Evolutionary conservation across 2,329 filamentous ascomycete species (phyloP).

Genomic region (Fusarium foetens): DNA sequence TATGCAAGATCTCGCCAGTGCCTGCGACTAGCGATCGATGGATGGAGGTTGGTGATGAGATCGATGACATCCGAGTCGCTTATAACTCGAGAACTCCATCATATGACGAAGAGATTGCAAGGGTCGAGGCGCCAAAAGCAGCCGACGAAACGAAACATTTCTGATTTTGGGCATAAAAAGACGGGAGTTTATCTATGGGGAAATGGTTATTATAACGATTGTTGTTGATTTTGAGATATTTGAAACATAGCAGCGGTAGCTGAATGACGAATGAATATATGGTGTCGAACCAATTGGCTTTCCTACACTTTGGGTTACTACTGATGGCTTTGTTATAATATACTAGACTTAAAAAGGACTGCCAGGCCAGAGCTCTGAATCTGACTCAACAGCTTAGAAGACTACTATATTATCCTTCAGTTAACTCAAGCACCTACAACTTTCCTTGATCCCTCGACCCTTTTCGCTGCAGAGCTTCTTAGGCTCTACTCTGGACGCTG

Average conservation of each 20-base stretch:
- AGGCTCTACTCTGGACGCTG: accelerated
- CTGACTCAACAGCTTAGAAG: not conserved
- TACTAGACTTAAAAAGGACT: not conserved
- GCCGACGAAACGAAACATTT: constrained; percentile 26
- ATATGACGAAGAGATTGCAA: constrained; percentile 52
- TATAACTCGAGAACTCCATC: constrained; percentile 55
- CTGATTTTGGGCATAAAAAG: not conserved
- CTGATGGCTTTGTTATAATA: not conserved
- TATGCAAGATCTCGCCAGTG: constrained; percentile 77
- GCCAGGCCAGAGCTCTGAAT: not conserved
- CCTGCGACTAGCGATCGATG: constrained; percentile 79
- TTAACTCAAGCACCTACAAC: not conserved
- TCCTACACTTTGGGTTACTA: too few relatives aligned
- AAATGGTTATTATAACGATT: not conserved
- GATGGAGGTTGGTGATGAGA: constrained; percentile 78
- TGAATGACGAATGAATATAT: not conserved
- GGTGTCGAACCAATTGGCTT: not conserved
- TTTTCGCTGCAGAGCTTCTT: not conserved
- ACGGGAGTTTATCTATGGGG: not conserved
- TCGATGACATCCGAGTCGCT: constrained; percentile 63
- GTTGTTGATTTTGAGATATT: not conserved
- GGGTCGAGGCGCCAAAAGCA: constrained; percentile 12
- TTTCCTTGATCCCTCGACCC: not conserved
- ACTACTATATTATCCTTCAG: not conserved
- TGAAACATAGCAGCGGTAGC: not conserved